A percentile compares a stretch with the other conserved stretches of the same genome.
Conservation (phyloP, 805 yeast genomes). For the Ogataea saltuana region DNA sequence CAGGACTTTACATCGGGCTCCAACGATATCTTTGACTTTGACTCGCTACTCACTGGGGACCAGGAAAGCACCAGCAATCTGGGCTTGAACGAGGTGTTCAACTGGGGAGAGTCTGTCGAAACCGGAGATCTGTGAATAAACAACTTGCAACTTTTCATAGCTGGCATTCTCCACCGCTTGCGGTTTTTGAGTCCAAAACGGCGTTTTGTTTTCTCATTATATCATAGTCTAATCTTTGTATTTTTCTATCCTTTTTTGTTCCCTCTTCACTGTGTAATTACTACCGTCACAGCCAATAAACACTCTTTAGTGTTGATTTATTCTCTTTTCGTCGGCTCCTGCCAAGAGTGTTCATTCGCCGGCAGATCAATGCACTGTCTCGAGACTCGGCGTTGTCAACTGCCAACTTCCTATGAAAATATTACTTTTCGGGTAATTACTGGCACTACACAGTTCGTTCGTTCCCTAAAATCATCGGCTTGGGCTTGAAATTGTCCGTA, state of each 20-base stretch:
- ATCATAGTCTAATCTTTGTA: neutral
- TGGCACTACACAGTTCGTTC: too few species aligned
- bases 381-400: too few species aligned
- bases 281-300: neutral
- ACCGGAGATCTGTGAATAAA: slow-evolving; percentile 33
- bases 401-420: too few species aligned
- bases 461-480: too few species aligned
- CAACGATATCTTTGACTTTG: slow-evolving; percentile 44
- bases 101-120: slow-evolving; percentile 46
- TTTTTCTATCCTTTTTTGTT: slow-evolving; percentile 3
- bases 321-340: too few species aligned
- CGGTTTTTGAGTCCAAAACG: neutral
- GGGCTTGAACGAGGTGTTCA: slow-evolving; percentile 37
- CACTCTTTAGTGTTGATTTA: too few species aligned
- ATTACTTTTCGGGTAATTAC: too few species aligned
- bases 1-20: slow-evolving; percentile 39
- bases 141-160: neutral
- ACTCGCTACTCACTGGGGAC: slow-evolving; percentile 45
- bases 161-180: neutral
- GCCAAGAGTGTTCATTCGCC: too few species aligned
- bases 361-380: too few species aligned
- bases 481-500: too few species aligned
- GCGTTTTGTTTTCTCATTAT: neutral
- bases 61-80: slow-evolving; percentile 35
- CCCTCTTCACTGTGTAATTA: slow-evolving; percentile 4